These are phyloP conservation scores for Blastosporella zonata DNA, from an alignment of 1,284 basidiomycete genomes.

Conservation along the genomic window DNA sequence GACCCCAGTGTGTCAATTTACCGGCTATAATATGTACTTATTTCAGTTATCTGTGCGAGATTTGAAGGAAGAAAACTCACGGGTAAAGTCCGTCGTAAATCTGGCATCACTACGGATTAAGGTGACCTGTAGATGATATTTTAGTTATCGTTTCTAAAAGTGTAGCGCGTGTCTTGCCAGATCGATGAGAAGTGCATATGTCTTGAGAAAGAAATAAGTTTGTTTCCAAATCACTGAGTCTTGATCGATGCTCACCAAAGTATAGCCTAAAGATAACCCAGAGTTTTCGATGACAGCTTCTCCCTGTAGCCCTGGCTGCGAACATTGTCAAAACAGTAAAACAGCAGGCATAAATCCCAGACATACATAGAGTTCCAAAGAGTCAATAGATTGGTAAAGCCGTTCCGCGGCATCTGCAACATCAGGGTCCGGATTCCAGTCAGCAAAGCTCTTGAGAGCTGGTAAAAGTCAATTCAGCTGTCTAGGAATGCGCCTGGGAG, in stretches of 20 bases:
- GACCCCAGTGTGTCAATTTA: slow-evolving; percentile 21
- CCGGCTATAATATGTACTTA: slow-evolving; percentile 6
- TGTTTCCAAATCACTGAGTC: background rate
- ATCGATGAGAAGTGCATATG: slow-evolving; percentile 18
- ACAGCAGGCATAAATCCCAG: background rate
- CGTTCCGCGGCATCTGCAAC: slow-evolving; percentile 16
- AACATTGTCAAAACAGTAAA: background rate
- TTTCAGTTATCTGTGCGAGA: background rate
- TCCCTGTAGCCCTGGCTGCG: slow-evolving; percentile 21
- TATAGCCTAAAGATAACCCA: slow-evolving; percentile 21
- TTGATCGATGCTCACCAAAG: slow-evolving; percentile 17
- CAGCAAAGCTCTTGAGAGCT: slow-evolving; percentile 19
- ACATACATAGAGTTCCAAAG: slow-evolving; percentile 26
- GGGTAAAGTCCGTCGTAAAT: slow-evolving; percentile 18
- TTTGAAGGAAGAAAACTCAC: slow-evolving; percentile 6
- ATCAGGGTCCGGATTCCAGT: slow-evolving; percentile 19
- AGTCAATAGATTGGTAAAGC: slow-evolving; percentile 21
- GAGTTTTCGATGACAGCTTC: slow-evolving; percentile 14
- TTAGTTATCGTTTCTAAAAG: background rate
- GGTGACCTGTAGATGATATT: slow-evolving; percentile 14
- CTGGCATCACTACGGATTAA: slow-evolving; percentile 20
- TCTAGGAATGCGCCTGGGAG: no score
- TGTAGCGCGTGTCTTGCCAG: slow-evolving; percentile 11
- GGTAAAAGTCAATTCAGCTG: background rate
- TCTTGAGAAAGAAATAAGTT: slow-evolving; percentile 6